phyloP scores from a whole-genome alignment of 345 rosid genomes.

The Geranium brycei region DNA sequence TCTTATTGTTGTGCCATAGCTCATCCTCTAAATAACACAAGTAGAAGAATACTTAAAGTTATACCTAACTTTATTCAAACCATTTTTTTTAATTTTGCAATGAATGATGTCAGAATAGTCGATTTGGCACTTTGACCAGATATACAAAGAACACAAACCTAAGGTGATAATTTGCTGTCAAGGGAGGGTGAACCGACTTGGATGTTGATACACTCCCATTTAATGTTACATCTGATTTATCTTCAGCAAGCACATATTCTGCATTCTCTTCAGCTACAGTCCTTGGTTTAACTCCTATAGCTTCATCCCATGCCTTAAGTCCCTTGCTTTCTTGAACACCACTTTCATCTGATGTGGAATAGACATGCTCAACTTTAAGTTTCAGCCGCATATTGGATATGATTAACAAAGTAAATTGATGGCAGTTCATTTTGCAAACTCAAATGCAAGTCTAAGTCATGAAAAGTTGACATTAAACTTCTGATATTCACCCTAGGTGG shows the following conservation, averaged over 20 bases:
- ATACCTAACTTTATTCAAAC: no score
- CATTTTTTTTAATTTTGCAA: background rate
- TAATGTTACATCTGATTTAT: slow-evolving; percentile 15
- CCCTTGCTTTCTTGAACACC: slow-evolving; percentile 18
- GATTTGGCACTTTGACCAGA: slow-evolving; percentile 1
- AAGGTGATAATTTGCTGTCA: slow-evolving; percentile 13
- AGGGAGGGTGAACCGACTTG: slow-evolving; percentile 17
- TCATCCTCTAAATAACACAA: no score
- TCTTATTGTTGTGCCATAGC: no score
- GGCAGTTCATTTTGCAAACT: background rate
- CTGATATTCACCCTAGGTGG: background rate
- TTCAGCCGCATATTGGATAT: no score
- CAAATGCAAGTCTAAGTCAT: background rate
- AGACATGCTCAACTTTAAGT: slow-evolving; percentile 3
- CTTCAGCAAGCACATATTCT: slow-evolving; percentile 15
- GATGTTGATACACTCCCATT: slow-evolving; percentile 22
- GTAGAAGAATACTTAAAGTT: background rate
- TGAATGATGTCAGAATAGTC: background rate
- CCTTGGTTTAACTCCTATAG: slow-evolving; percentile 13
- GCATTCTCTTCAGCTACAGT: slow-evolving; percentile 14
- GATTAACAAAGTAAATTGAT: background rate
- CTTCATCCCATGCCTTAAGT: slow-evolving; percentile 12
- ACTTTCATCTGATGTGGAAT: slow-evolving; percentile 16
- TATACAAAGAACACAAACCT: slow-evolving; percentile 33
- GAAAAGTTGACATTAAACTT: background rate